phyloP scores from a whole-genome alignment of 2,329 filamentous ascomycete genomes.

The Alternaria sp. region DNA sequence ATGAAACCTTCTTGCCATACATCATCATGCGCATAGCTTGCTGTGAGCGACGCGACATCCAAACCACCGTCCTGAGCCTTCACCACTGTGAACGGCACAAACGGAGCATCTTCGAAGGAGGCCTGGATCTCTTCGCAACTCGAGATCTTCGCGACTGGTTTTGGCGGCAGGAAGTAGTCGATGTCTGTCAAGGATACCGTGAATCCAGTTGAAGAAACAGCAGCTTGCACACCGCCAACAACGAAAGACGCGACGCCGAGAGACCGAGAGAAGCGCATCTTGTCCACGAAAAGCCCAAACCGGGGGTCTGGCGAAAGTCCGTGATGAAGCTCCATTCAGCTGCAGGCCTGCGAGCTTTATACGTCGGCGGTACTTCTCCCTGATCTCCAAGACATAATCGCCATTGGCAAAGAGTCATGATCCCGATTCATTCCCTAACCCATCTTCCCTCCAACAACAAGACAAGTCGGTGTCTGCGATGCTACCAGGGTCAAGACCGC shows the following conservation, averaged over 20 bases:
- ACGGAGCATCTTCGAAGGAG: constrained; percentile 22
- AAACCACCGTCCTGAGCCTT: constrained; percentile 18
- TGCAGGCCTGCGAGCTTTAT: background rate
- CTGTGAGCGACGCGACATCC: constrained; percentile 14
- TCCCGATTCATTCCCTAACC: background rate
- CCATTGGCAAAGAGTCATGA: background rate
- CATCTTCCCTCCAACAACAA: background rate
- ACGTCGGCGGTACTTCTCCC: too few species aligned
- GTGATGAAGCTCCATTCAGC: background rate
- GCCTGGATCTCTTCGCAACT: constrained; percentile 25
- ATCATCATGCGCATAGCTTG: constrained; percentile 48
- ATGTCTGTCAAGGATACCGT: constrained; percentile 50
- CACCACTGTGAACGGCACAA: constrained; percentile 51
- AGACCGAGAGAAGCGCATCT: constrained; percentile 16
- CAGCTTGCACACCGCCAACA: constrained; percentile 18
- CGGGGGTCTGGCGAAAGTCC: background rate
- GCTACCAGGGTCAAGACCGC: background rate
- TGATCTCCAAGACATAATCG: background rate
- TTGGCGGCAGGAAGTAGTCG: constrained; percentile 51
- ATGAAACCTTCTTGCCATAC: constrained; percentile 52
- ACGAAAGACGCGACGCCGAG: constrained; percentile 12
- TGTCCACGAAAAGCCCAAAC: background rate
- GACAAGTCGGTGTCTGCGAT: background rate
- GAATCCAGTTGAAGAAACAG: constrained; percentile 46
- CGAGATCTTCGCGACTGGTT: constrained; percentile 43